Percentiles rank a stretch among this genome's conserved stretches.
phyloP scores from a whole-genome alignment of 805 yeast genomes.

The Starmera quercuum region DNA sequence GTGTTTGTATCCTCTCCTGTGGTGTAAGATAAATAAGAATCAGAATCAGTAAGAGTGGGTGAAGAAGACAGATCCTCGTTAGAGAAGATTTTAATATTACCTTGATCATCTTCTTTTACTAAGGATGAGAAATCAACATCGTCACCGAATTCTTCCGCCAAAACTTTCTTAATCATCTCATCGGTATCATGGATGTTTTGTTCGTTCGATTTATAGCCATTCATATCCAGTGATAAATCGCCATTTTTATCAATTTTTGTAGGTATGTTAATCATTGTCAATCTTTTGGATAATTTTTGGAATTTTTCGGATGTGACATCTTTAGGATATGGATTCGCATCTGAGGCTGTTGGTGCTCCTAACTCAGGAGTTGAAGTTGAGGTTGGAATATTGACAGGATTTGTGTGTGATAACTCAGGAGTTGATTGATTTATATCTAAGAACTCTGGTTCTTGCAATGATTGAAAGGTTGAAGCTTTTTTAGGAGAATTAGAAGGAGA shows the following conservation, averaged over 20 bases:
- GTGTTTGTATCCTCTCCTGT: constrained; percentile 1
- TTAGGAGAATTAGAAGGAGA: constrained; percentile 19
- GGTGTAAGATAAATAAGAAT: constrained; percentile 1
- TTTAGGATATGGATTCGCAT: constrained; percentile 16
- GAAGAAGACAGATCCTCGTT: constrained; percentile 18
- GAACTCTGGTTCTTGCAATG: constrained; percentile 39
- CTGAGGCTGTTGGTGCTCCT: constrained; percentile 6
- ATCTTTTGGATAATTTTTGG: constrained; percentile 52
- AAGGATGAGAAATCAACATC: constrained; percentile 38
- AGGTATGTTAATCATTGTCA: constrained; percentile 73
- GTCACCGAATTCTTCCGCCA: constrained; percentile 67
- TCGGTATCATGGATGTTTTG: constrained; percentile 73
- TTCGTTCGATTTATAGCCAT: constrained; percentile 87
- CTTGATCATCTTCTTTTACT: constrained; percentile 53
- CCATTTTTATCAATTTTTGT: constrained; percentile 85
- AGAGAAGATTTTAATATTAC: constrained; percentile 52
- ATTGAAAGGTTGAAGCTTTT: constrained; percentile 2
- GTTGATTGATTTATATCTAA: constrained; percentile 32
- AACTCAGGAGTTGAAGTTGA: constrained; percentile 3
- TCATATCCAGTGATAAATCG: constrained; percentile 85
- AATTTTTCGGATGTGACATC: constrained; percentile 51
- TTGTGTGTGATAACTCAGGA: constrained; percentile 8
- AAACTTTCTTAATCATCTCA: constrained; percentile 60
- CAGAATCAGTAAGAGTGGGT: constrained; percentile 3
- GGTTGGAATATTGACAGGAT: constrained; percentile 11